Conservation (phyloP, 495 filamentous ascomycete species). For the Annulohypoxylon maeteangense region DNA sequence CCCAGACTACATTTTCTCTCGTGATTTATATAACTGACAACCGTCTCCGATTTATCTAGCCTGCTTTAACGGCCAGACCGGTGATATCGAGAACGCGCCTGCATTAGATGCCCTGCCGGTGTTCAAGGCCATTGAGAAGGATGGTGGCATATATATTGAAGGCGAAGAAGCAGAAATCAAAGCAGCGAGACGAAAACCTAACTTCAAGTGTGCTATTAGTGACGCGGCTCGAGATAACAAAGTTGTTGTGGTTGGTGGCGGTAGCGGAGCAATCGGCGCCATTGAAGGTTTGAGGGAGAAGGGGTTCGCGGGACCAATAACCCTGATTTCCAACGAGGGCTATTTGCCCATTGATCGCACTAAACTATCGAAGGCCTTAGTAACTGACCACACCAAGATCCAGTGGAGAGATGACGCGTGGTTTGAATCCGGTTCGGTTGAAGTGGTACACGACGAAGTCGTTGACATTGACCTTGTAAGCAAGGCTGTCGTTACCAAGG, state of each 20-base stretch:
- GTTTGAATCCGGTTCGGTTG: conserved; percentile 79
- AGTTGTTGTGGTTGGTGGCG: conserved; percentile 89
- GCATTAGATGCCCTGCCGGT: conserved; percentile 83
- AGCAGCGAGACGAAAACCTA: conserved; percentile 73
- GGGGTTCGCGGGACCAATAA: conserved; percentile 83
- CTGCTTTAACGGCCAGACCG: conserved; percentile 89
- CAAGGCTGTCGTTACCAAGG: conserved; percentile 77
- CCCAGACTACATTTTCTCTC: background rate
- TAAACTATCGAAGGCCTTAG: conserved; percentile 93
- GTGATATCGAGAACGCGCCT: conserved; percentile 94
- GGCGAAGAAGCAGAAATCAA: conserved; percentile 85
- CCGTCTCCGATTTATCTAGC: conserved; percentile 60
- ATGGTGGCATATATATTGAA: conserved; percentile 84
- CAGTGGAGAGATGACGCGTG: conserved; percentile 77
- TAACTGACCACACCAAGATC: conserved; percentile 83
- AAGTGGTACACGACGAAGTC: conserved; percentile 79
- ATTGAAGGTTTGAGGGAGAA: conserved; percentile 83
- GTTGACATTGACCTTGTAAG: conserved; percentile 76
- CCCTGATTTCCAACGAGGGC: conserved; percentile 84
- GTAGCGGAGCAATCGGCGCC: conserved; percentile 81
- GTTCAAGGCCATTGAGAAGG: conserved; percentile 81
- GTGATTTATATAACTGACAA: conserved; percentile 18
- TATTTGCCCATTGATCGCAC: conserved; percentile 90
- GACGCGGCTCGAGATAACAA: conserved; percentile 70
- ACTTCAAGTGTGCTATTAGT: conserved; percentile 69